Evolutionary conservation across 2,329 filamentous ascomycete species (phyloP).

Genomic region (Alternaria gansuensis): DNA sequence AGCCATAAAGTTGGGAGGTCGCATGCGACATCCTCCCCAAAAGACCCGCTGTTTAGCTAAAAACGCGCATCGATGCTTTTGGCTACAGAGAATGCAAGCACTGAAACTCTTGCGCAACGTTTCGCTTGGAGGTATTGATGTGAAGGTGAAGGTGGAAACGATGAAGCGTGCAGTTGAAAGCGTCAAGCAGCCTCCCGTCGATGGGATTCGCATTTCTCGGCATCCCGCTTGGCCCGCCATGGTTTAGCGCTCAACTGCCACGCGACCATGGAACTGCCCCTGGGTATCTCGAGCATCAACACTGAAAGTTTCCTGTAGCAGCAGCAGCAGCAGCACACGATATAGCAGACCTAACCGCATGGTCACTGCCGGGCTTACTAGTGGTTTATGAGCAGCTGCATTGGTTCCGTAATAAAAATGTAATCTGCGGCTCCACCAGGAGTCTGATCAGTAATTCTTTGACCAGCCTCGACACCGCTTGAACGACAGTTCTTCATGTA

Average conservation of each 20-base stretch:
- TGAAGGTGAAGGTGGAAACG: background rate
- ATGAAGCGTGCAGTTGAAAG: background rate
- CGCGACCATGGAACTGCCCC: background rate
- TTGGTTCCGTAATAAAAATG: background rate
- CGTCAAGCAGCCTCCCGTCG: background rate
- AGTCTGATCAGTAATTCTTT: background rate
- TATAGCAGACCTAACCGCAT: background rate
- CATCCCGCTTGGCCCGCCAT: conserved; percentile 4
- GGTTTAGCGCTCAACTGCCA: conserved; percentile 6
- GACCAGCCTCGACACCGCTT: background rate
- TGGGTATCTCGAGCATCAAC: background rate
- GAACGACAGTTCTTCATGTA: background rate
- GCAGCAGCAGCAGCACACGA: background rate
- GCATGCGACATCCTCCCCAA: background rate
- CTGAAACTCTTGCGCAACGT: background rate
- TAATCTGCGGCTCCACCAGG: background rate
- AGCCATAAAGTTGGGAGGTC: background rate
- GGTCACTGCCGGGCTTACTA: background rate
- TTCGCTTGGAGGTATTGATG: background rate
- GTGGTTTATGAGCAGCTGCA: background rate
- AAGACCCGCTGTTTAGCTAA: background rate
- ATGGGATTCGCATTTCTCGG: background rate
- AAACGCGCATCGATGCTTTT: background rate
- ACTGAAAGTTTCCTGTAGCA: background rate
- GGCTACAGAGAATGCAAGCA: background rate